A percentile compares a stretch with the other conserved stretches of the same genome.
These are phyloP conservation scores for Paramecium sonneborni DNA, from an alignment of 73 alveolate genomes.

Conservation along the genomic window DNA sequence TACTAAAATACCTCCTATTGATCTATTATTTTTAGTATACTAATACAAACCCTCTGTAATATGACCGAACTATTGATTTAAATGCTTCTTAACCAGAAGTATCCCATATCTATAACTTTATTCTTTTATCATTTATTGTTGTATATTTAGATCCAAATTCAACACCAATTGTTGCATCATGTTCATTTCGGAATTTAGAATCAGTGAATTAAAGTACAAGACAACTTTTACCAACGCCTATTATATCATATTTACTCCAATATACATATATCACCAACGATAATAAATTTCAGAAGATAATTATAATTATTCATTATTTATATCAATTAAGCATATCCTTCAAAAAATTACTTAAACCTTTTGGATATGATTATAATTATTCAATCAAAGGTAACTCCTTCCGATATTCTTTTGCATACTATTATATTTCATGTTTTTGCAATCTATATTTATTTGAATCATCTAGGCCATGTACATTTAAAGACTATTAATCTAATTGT, in stretches of 20 bases:
- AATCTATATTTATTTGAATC: background rate
- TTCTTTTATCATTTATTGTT: background rate
- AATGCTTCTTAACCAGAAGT: constrained; percentile 46
- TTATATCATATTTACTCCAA: background rate
- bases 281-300: background rate
- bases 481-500: background rate
- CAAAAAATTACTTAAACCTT: background rate
- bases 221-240: constrained; percentile 77
- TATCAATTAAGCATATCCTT: background rate
- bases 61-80: constrained; percentile 31
- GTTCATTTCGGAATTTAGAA: constrained; percentile 64
- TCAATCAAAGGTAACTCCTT: background rate
- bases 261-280: constrained; percentile 2
- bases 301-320: background rate
- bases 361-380: background rate
- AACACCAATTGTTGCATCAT: constrained; percentile 75
- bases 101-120: background rate
- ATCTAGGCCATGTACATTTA: background rate
- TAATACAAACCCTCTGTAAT: background rate
- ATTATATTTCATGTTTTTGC: background rate
- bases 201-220: constrained; percentile 73
- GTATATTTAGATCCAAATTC: constrained; percentile 73
- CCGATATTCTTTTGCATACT: background rate
- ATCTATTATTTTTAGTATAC: background rate
- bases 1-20: constrained; percentile 54